These are phyloP conservation scores for Alternaria incomplexa DNA, from an alignment of 2,329 filamentous ascomycete species.

Conservation along the genomic window DNA sequence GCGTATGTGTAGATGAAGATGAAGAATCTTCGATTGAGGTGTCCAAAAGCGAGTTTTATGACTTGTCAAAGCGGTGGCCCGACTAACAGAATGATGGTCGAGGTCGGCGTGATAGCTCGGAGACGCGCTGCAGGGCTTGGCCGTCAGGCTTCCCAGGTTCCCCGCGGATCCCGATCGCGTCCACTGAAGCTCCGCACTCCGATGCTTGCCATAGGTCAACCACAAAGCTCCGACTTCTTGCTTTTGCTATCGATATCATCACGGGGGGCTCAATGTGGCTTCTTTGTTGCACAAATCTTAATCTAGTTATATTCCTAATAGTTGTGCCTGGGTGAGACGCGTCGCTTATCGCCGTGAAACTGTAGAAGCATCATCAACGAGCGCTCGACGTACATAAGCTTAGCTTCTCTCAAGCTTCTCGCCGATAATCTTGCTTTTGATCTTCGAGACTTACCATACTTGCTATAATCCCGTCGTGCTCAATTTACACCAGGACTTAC, in stretches of 20 bases:
- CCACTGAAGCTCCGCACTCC: background rate
- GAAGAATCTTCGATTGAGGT: background rate
- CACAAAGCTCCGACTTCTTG: background rate
- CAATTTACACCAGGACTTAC: background rate
- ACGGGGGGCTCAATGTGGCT: background rate
- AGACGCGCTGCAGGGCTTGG: background rate
- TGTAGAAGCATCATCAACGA: conserved; percentile 3
- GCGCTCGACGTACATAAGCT: background rate
- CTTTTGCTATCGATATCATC: background rate
- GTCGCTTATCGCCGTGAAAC: conserved; percentile 14
- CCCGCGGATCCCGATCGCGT: conserved; percentile 7
- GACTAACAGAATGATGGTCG: background rate
- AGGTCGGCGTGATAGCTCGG: background rate
- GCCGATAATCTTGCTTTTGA: background rate
- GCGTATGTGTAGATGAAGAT: background rate
- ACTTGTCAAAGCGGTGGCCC: background rate
- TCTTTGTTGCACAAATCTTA: background rate
- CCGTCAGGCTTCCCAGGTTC: conserved; percentile 1
- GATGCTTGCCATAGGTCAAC: background rate
- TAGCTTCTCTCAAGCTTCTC: background rate
- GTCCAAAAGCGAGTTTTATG: background rate
- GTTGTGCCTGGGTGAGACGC: conserved; percentile 3
- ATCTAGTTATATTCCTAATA: background rate
- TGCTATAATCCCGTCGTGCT: background rate
- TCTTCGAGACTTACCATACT: background rate